Base-by-base conservation (phyloP, 805 yeast genomes). In the Tetrapisispora iriomotensis region DNA sequence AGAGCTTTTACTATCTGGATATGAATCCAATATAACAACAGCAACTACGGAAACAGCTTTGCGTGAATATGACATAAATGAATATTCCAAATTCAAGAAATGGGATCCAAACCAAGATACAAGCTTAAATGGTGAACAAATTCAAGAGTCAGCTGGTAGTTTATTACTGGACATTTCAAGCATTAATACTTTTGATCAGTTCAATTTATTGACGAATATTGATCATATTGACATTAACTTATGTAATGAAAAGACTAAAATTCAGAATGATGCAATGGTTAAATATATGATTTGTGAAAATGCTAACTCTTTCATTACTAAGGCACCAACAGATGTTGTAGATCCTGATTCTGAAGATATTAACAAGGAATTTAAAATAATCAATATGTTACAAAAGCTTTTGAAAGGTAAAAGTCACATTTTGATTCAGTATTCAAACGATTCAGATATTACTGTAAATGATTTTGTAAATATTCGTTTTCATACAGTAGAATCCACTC, bases 301-400 rank as follows among this genome's bases (percentile, higher is more conserved):
- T n/a, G 23, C 20, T 13, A 12, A 18, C 2, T 2, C 12, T 18
- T 25, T 15, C n/a, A 14, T 27, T 4, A 12, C 21, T 12, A 19
- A 19, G 3, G 36, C 31, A 9, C 40, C 40, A 12, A 19, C 20
- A 1, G n/a, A 26, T 9, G 9, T 24, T 12, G 17, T 66, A 4
- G 77, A 77, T 24, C 79, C 86, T 0, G 71, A 83, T 0, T 47
- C 61, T 30, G 80, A 73, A n/a, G 81, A 74, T 3, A 63, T 62
- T 0, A 40, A 53, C 3, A 26, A 46, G 2, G 79, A 84, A 4
- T 76, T 73, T 48, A 58, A 71, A 42, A 68, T 75, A 7, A 30
- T 78, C 2, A 67, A 68, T 38, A 56, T 72, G 7, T 61, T 66
- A 10, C 47, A 68, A 0, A 49, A 63, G 0, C 56, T 65, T 3